Base-by-base conservation (phyloP, 768 basidiomycete genomes). In the Naganishia friedmannii region DNA sequence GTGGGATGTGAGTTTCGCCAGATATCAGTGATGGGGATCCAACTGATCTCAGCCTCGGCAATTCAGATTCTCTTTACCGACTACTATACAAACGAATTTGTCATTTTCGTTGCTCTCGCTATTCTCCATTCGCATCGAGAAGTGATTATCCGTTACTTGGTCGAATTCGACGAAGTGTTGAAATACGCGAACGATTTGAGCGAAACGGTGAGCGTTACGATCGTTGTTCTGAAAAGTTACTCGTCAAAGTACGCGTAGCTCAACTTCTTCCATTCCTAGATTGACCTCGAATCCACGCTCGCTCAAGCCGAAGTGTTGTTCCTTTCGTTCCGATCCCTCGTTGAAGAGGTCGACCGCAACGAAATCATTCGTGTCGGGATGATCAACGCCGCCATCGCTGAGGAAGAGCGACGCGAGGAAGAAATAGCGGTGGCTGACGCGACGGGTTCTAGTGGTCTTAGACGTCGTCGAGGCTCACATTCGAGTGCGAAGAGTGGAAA, bases 251-350 rank as follows among this genome's bases (percentile, higher is more conserved):
- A 42, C 28, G 15, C 10, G 15, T 51, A 51, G 28, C 56, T 57
- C 54, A 39, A 28, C 39, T 29, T 21, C 31, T 29, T 29, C n/a
- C 8, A 29, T 56, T 28, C 46, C 17, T 65, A 80, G 65, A 95
- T 99, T 74, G 96, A 98, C 79, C 86, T 98, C n/a, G 90, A 96
- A 79, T 88, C 89, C 0, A 95, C 96, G 23, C 86, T 99, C 10
- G 90, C 92, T 0, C 96, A 98, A 82, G 96, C 95, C 12, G 96
- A 99, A 81, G 93, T 98, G 19, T 85, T 99, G 26, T 98, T 92
- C 85, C 85, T 95, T 1, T 93, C 93, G 0, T 97, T 96, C 83
- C 84, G 88, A 15, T 89, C 91, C 76, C 82, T 96, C 26, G 88
- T 97, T 26, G 90, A 90, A 12, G 93, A 95, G 78, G 87, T 95